Percentiles rank a stretch among this genome's conserved stretches.
Evolutionary conservation across 768 basidiomycete species (phyloP).

Genomic region (Hericium alpestre): DNA sequence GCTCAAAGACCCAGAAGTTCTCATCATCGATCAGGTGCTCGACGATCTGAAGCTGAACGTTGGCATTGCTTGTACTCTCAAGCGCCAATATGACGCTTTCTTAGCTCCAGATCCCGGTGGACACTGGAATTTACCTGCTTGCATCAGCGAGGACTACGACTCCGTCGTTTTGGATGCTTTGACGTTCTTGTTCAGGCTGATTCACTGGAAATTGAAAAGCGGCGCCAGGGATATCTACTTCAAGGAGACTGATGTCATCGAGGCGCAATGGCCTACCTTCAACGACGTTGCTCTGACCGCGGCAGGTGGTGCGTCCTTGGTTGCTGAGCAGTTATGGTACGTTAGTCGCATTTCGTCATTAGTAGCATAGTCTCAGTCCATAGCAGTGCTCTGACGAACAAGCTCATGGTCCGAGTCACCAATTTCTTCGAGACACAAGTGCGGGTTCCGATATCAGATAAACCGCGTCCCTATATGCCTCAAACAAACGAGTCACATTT

Average conservation of each 20-base stretch:
- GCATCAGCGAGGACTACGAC: slow-evolving; percentile 88
- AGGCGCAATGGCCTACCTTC: slow-evolving; percentile 92
- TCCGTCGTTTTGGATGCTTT: slow-evolving; percentile 78
- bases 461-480: not conserved
- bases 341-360: slow-evolving; percentile 15
- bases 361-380: not conserved
- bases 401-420: slow-evolving; percentile 83
- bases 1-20: slow-evolving; percentile 75
- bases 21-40: slow-evolving; percentile 89
- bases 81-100: slow-evolving; percentile 89
- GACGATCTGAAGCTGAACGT: slow-evolving; percentile 89
- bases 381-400: slow-evolving; percentile 78
- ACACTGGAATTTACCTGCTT: slow-evolving; percentile 81
- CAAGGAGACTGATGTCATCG: slow-evolving; percentile 96
- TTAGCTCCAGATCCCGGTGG: slow-evolving; percentile 76
- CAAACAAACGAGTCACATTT: slow-evolving; percentile 1
- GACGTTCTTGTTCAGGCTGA: slow-evolving; percentile 81
- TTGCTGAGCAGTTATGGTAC: slow-evolving; percentile 93
- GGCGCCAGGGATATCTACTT: slow-evolving; percentile 88
- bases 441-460: slow-evolving; percentile 46
- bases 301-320: slow-evolving; percentile 75
- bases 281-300: slow-evolving; percentile 86
- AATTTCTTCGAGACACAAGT: slow-evolving; percentile 95
- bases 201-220: slow-evolving; percentile 94
- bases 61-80: slow-evolving; percentile 88